Percentiles rank a stretch among this genome's conserved stretches.
These are phyloP conservation scores for Lactarius sanguifluus DNA, from an alignment of 768 basidiomycete species.

Conservation along the genomic window DNA sequence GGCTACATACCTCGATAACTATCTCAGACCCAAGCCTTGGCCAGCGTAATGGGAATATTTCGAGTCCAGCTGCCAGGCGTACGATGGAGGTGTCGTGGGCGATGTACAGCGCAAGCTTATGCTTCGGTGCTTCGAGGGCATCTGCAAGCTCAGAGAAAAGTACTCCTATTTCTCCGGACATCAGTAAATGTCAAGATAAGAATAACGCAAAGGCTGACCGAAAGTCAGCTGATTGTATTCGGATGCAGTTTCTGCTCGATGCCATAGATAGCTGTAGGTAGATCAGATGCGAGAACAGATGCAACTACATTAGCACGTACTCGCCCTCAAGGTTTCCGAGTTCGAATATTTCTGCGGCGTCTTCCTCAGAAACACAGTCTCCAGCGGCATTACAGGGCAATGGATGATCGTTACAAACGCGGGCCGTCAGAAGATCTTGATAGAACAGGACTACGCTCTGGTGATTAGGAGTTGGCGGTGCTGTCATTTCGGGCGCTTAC, in stretches of 20 bases:
- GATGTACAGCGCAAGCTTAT: slow-evolving; percentile 43
- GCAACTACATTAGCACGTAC: slow-evolving; percentile 27
- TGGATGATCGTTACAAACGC: slow-evolving; percentile 45
- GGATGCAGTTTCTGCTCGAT: slow-evolving; percentile 43
- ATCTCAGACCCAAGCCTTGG: slow-evolving; percentile 48
- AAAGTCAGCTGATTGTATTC: slow-evolving; percentile 45
- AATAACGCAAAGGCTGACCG: slow-evolving; percentile 32
- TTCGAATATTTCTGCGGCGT: slow-evolving; percentile 37
- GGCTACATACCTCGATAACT: slow-evolving; percentile 36
- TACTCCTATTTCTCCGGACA: slow-evolving; percentile 33
- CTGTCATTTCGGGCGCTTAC: slow-evolving; percentile 34
- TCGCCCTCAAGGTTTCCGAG: slow-evolving; percentile 41
- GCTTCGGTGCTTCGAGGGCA: slow-evolving; percentile 36
- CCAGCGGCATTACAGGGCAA: slow-evolving; percentile 47
- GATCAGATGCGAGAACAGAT: background rate
- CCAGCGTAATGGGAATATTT: slow-evolving; percentile 41
- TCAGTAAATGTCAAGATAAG: background rate
- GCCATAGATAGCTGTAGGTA: slow-evolving; percentile 48
- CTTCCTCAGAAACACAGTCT: slow-evolving; percentile 42
- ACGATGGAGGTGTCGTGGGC: slow-evolving; percentile 49
- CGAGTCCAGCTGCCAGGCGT: slow-evolving; percentile 39
- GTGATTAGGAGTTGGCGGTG: background rate
- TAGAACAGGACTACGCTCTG: slow-evolving; percentile 37
- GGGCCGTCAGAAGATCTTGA: slow-evolving; percentile 49
- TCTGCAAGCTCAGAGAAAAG: slow-evolving; percentile 45